phyloP scores from a whole-genome alignment of 345 rosid species.

The Carallia brachiata region DNA sequence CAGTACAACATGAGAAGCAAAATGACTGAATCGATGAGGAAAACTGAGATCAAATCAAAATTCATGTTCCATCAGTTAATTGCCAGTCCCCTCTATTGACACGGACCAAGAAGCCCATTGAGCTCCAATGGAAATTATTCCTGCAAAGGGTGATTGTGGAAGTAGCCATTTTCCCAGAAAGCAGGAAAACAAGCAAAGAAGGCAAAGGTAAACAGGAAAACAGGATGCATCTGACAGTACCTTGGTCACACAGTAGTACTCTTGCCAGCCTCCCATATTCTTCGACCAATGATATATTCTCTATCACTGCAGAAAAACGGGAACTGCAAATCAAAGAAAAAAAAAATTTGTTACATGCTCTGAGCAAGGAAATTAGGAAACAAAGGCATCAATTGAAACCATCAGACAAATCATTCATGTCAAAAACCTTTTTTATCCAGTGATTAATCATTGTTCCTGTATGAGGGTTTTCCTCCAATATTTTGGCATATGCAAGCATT shows the following conservation, averaged over 20 bases:
- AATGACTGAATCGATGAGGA: neutral
- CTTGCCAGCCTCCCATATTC: slow-evolving; percentile 89
- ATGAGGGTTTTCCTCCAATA: slow-evolving; percentile 64
- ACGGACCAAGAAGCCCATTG: neutral
- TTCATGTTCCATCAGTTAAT: neutral
- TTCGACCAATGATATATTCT: slow-evolving; percentile 82
- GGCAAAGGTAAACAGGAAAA: neutral
- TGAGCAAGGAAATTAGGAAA: slow-evolving; percentile 5
- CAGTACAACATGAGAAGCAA: neutral
- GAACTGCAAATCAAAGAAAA: slow-evolving; percentile 52
- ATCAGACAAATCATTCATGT: neutral
- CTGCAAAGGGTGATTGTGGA: neutral
- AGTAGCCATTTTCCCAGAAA: neutral
- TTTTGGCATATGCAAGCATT: slow-evolving; percentile 75
- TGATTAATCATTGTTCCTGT: slow-evolving; percentile 73
- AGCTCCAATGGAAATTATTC: neutral
- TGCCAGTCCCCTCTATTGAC: neutral
- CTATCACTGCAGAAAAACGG: slow-evolving; percentile 97
- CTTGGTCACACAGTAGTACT: slow-evolving; percentile 85
- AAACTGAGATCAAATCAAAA: neutral
- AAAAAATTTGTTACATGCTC: slow-evolving; percentile 7
- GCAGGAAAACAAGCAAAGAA: neutral
- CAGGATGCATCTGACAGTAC: slow-evolving; percentile 35
- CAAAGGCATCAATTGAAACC: neutral
- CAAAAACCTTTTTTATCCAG: slow-evolving; percentile 81